A percentile compares a stretch with the other conserved stretches of the same genome.
Conservation (phyloP, 441 rosid species). For the Manihot esculenta region DNA sequence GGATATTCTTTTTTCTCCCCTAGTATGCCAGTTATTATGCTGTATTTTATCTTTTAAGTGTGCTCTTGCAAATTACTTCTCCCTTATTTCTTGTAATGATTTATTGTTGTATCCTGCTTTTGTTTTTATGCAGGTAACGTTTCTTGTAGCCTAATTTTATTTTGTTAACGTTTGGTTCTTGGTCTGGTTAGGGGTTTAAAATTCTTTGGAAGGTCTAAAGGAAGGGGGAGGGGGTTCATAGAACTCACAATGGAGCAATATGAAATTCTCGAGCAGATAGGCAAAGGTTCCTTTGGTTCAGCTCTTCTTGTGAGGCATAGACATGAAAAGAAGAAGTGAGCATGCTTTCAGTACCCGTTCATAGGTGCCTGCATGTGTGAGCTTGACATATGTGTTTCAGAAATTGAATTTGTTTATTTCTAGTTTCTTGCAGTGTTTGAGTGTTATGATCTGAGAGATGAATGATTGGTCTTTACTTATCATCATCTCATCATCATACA, state of each 20-base stretch:
- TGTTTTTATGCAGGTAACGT: neutral
- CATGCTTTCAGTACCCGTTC: neutral
- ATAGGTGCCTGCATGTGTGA: neutral
- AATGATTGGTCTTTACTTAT: neutral
- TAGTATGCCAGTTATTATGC: neutral
- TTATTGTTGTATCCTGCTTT: neutral
- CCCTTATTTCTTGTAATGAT: no score
- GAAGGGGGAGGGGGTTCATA: neutral
- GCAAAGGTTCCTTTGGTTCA: conserved; percentile 96
- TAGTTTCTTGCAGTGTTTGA: neutral
- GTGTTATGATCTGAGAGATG: neutral
- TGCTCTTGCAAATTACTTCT: no score
- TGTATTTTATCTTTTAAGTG: neutral
- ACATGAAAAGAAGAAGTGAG: conserved; percentile 94
- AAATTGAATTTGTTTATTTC: neutral
- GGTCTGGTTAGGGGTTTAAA: neutral
- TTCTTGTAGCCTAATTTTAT: neutral
- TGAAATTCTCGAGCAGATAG: conserved; percentile 93
- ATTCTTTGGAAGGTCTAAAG: neutral
- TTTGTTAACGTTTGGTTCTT: neutral
- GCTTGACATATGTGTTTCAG: neutral
- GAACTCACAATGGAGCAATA: conserved; percentile 71
- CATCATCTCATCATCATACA: neutral
- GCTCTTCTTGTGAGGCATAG: conserved; percentile 95
- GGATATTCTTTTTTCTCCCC: neutral